These are phyloP conservation scores for Biscogniauxia marginata DNA, from an alignment of 2,329 filamentous ascomycete species.

Conservation along the genomic window DNA sequence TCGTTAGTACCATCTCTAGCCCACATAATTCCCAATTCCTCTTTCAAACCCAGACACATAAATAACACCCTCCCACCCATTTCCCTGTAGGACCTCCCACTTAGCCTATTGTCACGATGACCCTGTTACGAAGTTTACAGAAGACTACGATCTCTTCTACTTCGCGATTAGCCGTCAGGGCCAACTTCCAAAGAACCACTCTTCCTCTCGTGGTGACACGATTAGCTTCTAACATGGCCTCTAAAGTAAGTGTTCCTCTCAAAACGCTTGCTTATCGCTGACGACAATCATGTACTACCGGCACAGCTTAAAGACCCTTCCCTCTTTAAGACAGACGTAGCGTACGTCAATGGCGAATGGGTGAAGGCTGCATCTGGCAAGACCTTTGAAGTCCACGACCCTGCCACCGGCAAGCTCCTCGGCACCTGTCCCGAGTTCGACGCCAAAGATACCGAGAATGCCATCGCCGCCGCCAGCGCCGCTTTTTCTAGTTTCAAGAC, in stretches of 20 bases:
- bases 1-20: neutral
- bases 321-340: constrained; percentile 77
- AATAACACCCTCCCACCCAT: neutral
- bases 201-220: constrained; percentile 29
- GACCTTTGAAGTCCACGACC: constrained; percentile 88
- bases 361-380: constrained; percentile 79
- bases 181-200: constrained; percentile 30
- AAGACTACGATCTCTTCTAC: constrained; percentile 22
- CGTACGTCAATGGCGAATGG: constrained; percentile 94
- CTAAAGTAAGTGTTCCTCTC: constrained; percentile 22
- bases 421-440: constrained; percentile 85
- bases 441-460: constrained; percentile 71
- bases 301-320: constrained; percentile 71
- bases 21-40: no score
- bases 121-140: constrained; percentile 25
- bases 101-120: constrained; percentile 23
- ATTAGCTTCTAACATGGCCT: constrained; percentile 29
- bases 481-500: constrained; percentile 72
- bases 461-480: constrained; percentile 78
- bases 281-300: constrained; percentile 5
- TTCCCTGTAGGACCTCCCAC: neutral
- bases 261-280: neutral
- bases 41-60: no score
- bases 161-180: constrained; percentile 24
- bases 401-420: constrained; percentile 76